Base-by-base conservation (phyloP, 208 protist species). In the Kentomonas sorsogonicus region DNA sequence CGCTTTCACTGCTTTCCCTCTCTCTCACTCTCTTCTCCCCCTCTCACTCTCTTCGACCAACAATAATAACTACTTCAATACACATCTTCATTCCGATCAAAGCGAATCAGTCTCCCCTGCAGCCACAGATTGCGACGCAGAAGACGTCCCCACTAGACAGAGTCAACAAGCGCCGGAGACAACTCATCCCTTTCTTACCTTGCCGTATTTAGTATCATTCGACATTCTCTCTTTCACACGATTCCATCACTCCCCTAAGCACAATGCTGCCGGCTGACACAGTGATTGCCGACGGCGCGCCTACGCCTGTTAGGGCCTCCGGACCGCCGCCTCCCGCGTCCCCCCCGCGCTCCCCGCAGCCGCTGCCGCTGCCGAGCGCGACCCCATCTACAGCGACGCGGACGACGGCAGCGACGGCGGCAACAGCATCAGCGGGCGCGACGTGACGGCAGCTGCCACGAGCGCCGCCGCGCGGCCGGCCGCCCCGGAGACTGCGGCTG, bases 11-110 rank as follows among this genome's bases (percentile, higher is more conserved):
- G 38, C n/a, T 56, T 23, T 51, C 53, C 27, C 27, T 53, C 11
- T 58, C 15, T 50, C 46, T 54, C 29, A 34, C 26, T 48, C 22
- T 26, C 41, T 33, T 53, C 51, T 18, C 25, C 10, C 11, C n/a
- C 22, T n/a, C 30, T 31, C 41, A 57, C n/a, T 15, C 5, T 38
- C 40, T 57, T 48, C 47, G 44, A 29, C 10, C 36, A 10, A 40
- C 36, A 16, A 10, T 16, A 40, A 40, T 40, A 40, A 40, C 36
- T 40, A 40, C 11, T 23, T 47, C 10, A 47, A 20, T 47, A 9
- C 18, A 47, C 26, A 47, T n/a, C n/a, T n/a, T n/a, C n/a, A n/a
- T n/a, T n/a, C n/a, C n/a, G n/a, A n/a, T n/a, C n/a, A n/a, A n/a
- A n/a, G n/a, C n/a, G n/a, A n/a, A n/a, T n/a, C n/a, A n/a, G n/a